Percentiles rank a stretch among this genome's conserved stretches.
Evolutionary conservation across 306 rosid genomes (phyloP).

Genomic region (Neltuma alba): DNA sequence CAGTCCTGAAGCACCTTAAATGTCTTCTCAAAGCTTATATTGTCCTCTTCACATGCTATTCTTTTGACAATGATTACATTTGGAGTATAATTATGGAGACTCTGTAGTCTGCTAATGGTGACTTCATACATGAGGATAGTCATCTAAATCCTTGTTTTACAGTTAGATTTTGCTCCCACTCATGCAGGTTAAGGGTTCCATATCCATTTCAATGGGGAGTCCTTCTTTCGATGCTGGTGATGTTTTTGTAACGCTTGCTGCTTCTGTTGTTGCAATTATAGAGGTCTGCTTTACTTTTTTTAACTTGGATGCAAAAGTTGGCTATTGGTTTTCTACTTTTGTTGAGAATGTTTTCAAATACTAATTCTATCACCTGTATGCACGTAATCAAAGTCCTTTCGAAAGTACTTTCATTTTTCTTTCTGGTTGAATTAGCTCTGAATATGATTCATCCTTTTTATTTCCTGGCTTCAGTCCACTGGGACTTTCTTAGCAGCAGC

Average conservation of each 20-base stretch:
- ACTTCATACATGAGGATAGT: slow-evolving; percentile 13
- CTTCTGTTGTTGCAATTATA: slow-evolving; percentile 73
- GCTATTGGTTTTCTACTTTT: slow-evolving; percentile 3
- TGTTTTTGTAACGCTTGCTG: slow-evolving; percentile 68
- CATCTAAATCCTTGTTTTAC: background rate
- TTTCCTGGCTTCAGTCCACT: slow-evolving; percentile 56
- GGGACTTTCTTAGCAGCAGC: slow-evolving; percentile 86
- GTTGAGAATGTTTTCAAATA: slow-evolving; percentile 20
- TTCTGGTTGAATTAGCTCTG: slow-evolving; percentile 22
- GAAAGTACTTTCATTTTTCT: background rate
- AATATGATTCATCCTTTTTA: background rate
- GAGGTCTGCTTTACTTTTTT: slow-evolving; percentile 54
- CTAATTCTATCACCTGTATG: background rate
- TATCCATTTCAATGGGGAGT: slow-evolving; percentile 95
- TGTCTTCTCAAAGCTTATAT: slow-evolving; percentile 15
- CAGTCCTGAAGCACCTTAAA: slow-evolving; percentile 32
- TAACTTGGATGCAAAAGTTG: background rate
- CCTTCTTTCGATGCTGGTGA: slow-evolving; percentile 79
- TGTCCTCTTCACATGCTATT: background rate
- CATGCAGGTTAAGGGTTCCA: slow-evolving; percentile 84
- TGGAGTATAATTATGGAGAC: background rate
- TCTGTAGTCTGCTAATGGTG: background rate
- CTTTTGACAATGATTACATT: background rate
- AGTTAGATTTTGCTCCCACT: slow-evolving; percentile 16
- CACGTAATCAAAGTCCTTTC: background rate